Evolutionary conservation across 495 filamentous ascomycete species (phyloP), one percentile per base, ranked within the genome.

Genomic region (Aspergillus conjunctus): DNA sequence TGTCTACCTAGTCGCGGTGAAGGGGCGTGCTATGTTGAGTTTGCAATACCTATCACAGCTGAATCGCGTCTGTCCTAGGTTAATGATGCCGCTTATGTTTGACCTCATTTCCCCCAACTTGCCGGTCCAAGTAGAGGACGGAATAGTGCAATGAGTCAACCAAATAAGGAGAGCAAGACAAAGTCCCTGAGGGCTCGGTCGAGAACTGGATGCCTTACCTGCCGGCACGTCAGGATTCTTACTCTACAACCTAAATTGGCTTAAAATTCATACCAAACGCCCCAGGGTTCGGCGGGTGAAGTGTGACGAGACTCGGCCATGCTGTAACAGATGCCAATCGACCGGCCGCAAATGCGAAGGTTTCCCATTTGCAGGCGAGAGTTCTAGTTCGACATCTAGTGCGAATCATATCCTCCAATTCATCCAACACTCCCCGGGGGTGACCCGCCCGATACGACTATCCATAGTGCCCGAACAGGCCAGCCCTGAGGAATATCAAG

Each of bases 271-370:
- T 21, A 7, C 0, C 17, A 11, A 18, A n/a, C 10, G 17, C 17
- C 8, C 20, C 4, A 48, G 44, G 18, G 7, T 48, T 21, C 44
- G 44, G 10, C 44, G 44, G 21, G 64, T 66, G 31, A 66, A 66
- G 17, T 66, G 64, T 17, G 64, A 63, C 33, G 64, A 66, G 46
- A 31, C 39, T 21, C 64, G 53, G 7, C 64, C 60, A 3, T n/a
- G 43, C 33, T 66, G 60, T 45, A 15, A 14, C 11, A 54, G 60
- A 54, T 66, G 64, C 26, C 54, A 46, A 15, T 56, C 54, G 9
- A 80, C 77, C 0, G 79, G 79, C 4, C 70, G 81, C 30, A 72
- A 64, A 57, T 83, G 81, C 60, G 78, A 79, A 31, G 53, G 53
- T 15, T 68, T 66, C 31, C 21, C 44, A 18, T 48, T 21, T 48